A percentile compares a stretch with the other conserved stretches of the same genome.
Conservation (phyloP, 345 rosid genomes). For the Nasturtium officinale region DNA sequence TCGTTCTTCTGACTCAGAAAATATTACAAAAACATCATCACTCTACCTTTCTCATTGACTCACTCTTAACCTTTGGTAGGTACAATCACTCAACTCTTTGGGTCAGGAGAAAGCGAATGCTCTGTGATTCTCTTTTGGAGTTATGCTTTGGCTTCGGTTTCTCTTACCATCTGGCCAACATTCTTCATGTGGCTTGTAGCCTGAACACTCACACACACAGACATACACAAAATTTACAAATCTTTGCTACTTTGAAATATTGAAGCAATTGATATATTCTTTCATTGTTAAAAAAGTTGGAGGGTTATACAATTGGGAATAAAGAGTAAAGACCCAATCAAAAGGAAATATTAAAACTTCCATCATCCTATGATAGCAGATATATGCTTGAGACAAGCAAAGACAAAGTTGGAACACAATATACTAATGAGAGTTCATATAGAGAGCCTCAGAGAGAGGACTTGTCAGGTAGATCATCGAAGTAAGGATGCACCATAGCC, state of each 20-base stretch:
- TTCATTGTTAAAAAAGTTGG: slow-evolving; percentile 24
- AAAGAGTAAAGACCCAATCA: slow-evolving; percentile 18
- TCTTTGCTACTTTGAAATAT: slow-evolving; percentile 4
- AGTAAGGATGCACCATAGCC: slow-evolving; percentile 95
- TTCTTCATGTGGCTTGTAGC: slow-evolving; percentile 67
- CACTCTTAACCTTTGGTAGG: slow-evolving; percentile 42
- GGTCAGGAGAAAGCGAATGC: slow-evolving; percentile 69
- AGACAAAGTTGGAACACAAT: slow-evolving; percentile 10
- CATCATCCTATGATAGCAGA: slow-evolving; percentile 31
- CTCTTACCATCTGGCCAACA: slow-evolving; percentile 71
- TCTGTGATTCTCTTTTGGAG: slow-evolving; percentile 74
- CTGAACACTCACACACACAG: slow-evolving; percentile 27
- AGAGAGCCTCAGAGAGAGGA: slow-evolving; percentile 49
- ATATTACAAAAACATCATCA: slow-evolving; percentile 45
- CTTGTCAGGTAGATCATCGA: slow-evolving; percentile 68
- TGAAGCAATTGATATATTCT: slow-evolving; percentile 23
- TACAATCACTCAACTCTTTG: slow-evolving; percentile 70
- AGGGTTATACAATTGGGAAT: slow-evolving; percentile 24
- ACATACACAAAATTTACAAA: neutral
- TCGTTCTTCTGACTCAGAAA: neutral
- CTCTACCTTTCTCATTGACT: neutral
- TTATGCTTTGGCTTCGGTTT: slow-evolving; percentile 60
- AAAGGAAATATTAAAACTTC: neutral
- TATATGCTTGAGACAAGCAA: slow-evolving; percentile 69
- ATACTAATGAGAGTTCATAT: slow-evolving; percentile 6